Evolutionary conservation across 1,284 basidiomycete genomes (phyloP), one percentile per base, ranked within the genome.

Genomic region (Xerocomus amazonicus): DNA sequence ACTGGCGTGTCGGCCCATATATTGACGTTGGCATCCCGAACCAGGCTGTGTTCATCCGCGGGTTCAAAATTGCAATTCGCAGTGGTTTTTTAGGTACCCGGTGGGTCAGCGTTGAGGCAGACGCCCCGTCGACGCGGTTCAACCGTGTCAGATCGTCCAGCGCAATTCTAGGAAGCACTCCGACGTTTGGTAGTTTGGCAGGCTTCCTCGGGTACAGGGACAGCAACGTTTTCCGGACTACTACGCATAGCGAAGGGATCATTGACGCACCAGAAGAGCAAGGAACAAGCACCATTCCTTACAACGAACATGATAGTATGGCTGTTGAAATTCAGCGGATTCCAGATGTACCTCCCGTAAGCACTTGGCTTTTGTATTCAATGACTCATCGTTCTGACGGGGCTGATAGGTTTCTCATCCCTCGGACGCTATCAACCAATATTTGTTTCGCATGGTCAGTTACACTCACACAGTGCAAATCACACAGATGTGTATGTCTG

Each of bases 41-140:
- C 10, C 55, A 56, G 17, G 13, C 46, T n/a, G 46, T 58, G 2
- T 44, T 47, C 40, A 56, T 58, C 23, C 47, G 48, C 6, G 57
- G 56, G 6, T 47, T 58, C 40, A 55, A 55, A 27, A 56, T 56
- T 6, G 51, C 44, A n/a, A 12, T 56, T 13, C 45, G 45, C 8
- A 48, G 9, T 6, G 38, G 45, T 12, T 2, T 45, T 17, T 33
- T 55, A 12, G 47, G 53, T 7, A 42, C 23, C 3, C 41, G 28
- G 31, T 8, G 44, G 35, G 26, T 55, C 31, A 38, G 32, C 6
- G 54, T 55, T 16, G 27, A 46, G 35, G 54, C 49, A 35, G 43
- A 45, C n/a, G 8, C n/a, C 32, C 53, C 52, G 27, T 38, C 45
- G 3, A 37, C 47, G n/a, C 47, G 26, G 29, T 6, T 28, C 10